Base-by-base conservation (phyloP, 2,329 filamentous ascomycete species). In the Neonectria hederae region DNA sequence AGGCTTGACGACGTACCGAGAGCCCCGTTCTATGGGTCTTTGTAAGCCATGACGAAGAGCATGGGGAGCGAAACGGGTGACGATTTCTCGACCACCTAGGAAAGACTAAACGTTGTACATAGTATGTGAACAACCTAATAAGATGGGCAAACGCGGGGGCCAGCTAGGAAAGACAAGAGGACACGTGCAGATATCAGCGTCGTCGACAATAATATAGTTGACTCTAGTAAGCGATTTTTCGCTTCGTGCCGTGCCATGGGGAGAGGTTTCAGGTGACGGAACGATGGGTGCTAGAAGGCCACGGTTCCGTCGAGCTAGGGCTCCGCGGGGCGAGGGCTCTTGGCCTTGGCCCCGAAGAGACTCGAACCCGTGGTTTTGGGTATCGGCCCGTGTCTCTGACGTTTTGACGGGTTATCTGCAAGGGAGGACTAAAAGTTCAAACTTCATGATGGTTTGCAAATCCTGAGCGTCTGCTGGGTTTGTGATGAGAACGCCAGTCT, bases 191-290 rank as follows among this genome's bases (percentile, higher is more conserved):
- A 17, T 14, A 17, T 38, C 13, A 11, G 32, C 32, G 14, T 17
- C 21, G 28, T 46, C 35, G 43, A 22, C 28, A 7, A 35, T 4
- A 48, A 35, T 24, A 45, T 8, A 35, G 24, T 24, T 5, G 26
- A 10, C 49, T 43, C 57, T 19, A 11, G 40, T 38, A 48, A 40
- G n/a, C 28, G 54, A 49, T 21, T 38, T 59, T 43, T 63, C 51
- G 55, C 53, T 52, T 43, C 51, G 19, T 51, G 19, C 26, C 43
- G 43, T 45, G 43, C 9, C 38, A 49, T 63, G 61, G 55, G 55
- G 24, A 46, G 35, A 35, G 30, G 61, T 63, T 63, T 63, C 61
- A 63, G 61, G 55, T 63, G 49, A 45, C 30, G 42, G n/a, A 22
- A 22, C 19, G 35, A 45, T 53, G 24, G 43, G 19, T 55, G 14